These are phyloP conservation scores for Phytophthora pisi DNA, from an alignment of 352 stramenopile genomes.

Conservation along the genomic window DNA sequence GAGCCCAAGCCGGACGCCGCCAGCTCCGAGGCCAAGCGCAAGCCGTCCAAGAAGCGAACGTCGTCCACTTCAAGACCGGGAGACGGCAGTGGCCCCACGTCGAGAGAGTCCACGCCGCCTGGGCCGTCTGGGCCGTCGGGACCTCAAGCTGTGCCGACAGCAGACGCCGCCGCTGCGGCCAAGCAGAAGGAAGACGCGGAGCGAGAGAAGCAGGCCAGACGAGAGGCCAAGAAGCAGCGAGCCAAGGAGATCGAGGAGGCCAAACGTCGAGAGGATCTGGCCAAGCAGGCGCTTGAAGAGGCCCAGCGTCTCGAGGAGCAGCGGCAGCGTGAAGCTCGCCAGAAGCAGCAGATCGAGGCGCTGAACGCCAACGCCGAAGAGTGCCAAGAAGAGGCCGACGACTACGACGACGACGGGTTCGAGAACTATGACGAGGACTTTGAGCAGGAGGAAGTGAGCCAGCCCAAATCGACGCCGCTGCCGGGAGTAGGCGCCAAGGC, in stretches of 20 bases:
- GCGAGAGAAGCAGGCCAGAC: slow-evolving; percentile 41
- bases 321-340: slow-evolving; percentile 46
- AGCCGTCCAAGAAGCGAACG: slow-evolving; percentile 57
- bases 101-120: slow-evolving; percentile 11
- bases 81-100: background rate
- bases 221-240: slow-evolving; percentile 62
- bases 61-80: slow-evolving; percentile 19
- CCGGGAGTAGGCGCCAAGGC: slow-evolving; percentile 19
- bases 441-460: slow-evolving; percentile 43
- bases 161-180: slow-evolving; percentile 19
- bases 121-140: slow-evolving; percentile 18
- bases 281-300: slow-evolving; percentile 53
- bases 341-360: slow-evolving; percentile 54
- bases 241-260: slow-evolving; percentile 59
- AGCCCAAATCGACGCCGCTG: slow-evolving; percentile 30
- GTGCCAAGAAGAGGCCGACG: slow-evolving; percentile 66
- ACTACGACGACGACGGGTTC: slow-evolving; percentile 75
- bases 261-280: slow-evolving; percentile 55
- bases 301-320: slow-evolving; percentile 53
- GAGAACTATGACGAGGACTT: slow-evolving; percentile 74
- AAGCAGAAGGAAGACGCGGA: slow-evolving; percentile 50
- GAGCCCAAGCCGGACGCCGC: slow-evolving; percentile 45
- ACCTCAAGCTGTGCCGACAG: slow-evolving; percentile 7
- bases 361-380: slow-evolving; percentile 79
- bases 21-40: slow-evolving; percentile 29